Evolutionary conservation across 176 grass and related monocot species (phyloP).

Genomic region (Pontederia crassipes): DNA sequence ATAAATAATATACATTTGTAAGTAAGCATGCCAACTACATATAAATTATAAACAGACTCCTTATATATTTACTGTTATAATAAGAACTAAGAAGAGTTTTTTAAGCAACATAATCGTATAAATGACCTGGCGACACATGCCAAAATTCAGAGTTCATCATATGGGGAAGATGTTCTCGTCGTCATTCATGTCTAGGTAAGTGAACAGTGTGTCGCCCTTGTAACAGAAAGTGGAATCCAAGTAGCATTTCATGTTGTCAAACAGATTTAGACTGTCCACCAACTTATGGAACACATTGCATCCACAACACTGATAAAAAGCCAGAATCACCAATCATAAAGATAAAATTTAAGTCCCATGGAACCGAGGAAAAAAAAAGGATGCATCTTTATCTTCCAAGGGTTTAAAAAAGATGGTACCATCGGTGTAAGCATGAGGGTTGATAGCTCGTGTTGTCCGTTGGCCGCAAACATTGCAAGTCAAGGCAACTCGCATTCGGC

Average conservation of each 20-base stretch:
- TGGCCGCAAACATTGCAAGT: slow-evolving; percentile 96
- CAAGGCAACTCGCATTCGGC: slow-evolving; percentile 86
- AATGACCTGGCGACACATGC: background rate
- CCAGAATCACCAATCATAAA: background rate
- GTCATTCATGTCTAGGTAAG: slow-evolving; percentile 39
- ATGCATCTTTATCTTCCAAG: background rate
- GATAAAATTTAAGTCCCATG: background rate
- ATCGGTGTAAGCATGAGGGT: slow-evolving; percentile 90
- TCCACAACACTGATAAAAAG: slow-evolving; percentile 58
- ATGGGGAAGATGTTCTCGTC: slow-evolving; percentile 45
- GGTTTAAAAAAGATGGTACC: slow-evolving; percentile 59
- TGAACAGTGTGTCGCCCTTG: slow-evolving; percentile 63
- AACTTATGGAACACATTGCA: slow-evolving; percentile 93
- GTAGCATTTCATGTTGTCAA: slow-evolving; percentile 91
- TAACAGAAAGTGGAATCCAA: slow-evolving; percentile 76
- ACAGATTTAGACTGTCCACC: slow-evolving; percentile 93
- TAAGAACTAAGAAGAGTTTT: background rate
- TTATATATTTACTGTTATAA: background rate
- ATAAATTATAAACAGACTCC: too few relatives aligned
- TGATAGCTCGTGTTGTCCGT: slow-evolving; percentile 83
- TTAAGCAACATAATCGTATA: background rate
- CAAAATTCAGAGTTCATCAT: slow-evolving; percentile 12
- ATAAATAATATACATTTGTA: too few relatives aligned
- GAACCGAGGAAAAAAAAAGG: background rate
- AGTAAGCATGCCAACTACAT: too few relatives aligned